phyloP scores from a whole-genome alignment of 441 rosid genomes.

The Populus tomentosa region DNA sequence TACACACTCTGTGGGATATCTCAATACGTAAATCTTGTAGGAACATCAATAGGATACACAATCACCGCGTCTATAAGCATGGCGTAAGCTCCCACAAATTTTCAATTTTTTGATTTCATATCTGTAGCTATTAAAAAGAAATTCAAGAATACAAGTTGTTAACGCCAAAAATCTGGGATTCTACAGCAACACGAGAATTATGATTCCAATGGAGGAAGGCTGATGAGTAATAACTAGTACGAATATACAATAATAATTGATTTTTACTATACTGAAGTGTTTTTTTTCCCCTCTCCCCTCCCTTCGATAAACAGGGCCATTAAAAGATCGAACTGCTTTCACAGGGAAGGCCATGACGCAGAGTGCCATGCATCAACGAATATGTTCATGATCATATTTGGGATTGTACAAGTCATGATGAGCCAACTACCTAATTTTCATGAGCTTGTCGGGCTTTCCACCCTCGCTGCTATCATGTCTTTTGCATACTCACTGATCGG shows the following conservation, averaged over 20 bases:
- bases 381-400: constrained; percentile 33
- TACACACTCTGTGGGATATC: constrained; percentile 31
- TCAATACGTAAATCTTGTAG: constrained; percentile 35
- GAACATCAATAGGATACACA: constrained; percentile 37
- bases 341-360: constrained; percentile 27
- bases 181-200: too few species aligned
- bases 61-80: constrained; percentile 44
- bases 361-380: constrained; percentile 29
- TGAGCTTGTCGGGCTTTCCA: constrained; percentile 37
- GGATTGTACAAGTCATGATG: constrained; percentile 26
- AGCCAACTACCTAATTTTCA: constrained; percentile 40
- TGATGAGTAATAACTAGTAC: background rate
- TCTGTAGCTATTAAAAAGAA: background rate
- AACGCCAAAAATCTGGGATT: too few species aligned
- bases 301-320: constrained; percentile 30
- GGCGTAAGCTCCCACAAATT: constrained; percentile 23
- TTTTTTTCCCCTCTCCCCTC: background rate
- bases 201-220: background rate
- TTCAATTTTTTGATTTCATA: background rate
- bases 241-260: background rate
- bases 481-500: constrained; percentile 37
- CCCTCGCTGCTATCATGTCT: constrained; percentile 41
- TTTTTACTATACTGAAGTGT: background rate
- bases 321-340: constrained; percentile 34
- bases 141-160: background rate